phyloP scores from a whole-genome alignment of 1,284 basidiomycete species.

The Apiotrichum akiyoshidainum region DNA sequence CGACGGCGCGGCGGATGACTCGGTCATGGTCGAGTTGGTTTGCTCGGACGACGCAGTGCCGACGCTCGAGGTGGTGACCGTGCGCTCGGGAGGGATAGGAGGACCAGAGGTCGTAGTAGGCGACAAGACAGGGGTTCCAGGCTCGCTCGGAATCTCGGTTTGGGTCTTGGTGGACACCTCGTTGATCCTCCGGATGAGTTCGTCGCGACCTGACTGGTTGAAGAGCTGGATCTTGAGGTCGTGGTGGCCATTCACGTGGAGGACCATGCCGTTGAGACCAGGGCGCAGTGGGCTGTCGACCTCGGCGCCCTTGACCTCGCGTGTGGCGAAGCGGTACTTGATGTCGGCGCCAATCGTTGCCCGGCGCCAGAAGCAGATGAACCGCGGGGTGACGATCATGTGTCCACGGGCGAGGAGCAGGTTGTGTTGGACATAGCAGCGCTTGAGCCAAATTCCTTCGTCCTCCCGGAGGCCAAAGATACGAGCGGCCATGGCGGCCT shows the following conservation, averaged over 20 bases:
- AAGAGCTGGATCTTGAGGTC: constrained; percentile 59
- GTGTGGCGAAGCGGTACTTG: constrained; percentile 57
- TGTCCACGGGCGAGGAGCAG: constrained; percentile 47
- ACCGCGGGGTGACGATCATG: constrained; percentile 44
- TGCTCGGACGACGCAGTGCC: not conserved
- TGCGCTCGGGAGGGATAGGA: no score
- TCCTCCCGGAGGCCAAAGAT: constrained; percentile 47
- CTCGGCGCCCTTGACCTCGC: constrained; percentile 54
- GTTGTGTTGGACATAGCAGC: constrained; percentile 41
- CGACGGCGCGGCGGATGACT: not conserved
- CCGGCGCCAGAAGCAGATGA: constrained; percentile 50
- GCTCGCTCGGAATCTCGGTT: not conserved
- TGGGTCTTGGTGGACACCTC: constrained; percentile 8
- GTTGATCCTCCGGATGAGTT: constrained; percentile 44
- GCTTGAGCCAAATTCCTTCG: constrained; percentile 50
- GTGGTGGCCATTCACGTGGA: constrained; percentile 57
- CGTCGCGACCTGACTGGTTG: constrained; percentile 53
- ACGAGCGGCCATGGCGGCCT: constrained; percentile 37
- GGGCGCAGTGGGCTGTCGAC: constrained; percentile 45
- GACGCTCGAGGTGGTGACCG: no score
- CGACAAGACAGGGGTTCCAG: not conserved
- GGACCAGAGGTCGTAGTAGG: not conserved
- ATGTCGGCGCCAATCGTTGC: constrained; percentile 41
- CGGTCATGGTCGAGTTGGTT: not conserved
- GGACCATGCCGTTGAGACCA: constrained; percentile 54